Base-by-base conservation (phyloP, 108 stramenopile genomes). In the Mediolabrus comicus region DNA sequence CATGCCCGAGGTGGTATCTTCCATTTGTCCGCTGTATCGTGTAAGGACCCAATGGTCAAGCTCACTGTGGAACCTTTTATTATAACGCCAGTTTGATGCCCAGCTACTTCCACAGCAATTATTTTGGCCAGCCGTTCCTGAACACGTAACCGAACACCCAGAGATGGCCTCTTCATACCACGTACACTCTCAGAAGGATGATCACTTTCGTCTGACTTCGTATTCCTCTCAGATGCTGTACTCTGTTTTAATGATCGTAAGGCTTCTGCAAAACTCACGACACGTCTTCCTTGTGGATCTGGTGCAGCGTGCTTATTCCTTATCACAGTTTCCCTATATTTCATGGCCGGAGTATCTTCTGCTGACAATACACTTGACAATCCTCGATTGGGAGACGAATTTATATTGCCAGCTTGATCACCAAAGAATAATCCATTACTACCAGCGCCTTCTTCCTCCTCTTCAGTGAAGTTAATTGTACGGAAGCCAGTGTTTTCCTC, bases 81-180 rank as follows among this genome's bases (percentile, higher is more conserved):
- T 12, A 75, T 72, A 46, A 95, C 80, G 0, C 74, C 56, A 28
- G 83, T 80, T 62, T 89, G 90, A 52, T 68, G 90, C 4, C 92
- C 90, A 12, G 95, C 95, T 39, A 95, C 78, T 46, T 95, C 95
- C 2, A 73, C 83, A 0, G 95, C 95, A 58, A 95, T 95, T 43
- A 95, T 95, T 22, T 82, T 71, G 9, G 88, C 87, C 60, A 95
- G 71, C 25, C 95, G 70, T 65, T 88, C 88, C 67, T 92, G 95
- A 8, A 95, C 90, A 58, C 87, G 74, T 22, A 86, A 78, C 5
- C 92, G 84, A 5, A 92, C 62, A 27, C 80, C 89, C 61, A 95
- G 84, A 14, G 93, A 90, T 17, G 93, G 93, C 62, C 83, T 91
- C 59, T 76, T 67, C 31, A 63, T 9, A 12, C 69, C 30, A n/a